Evolutionary conservation across 2,329 filamentous ascomycete species (phyloP), one percentile per base, ranked within the genome.

Genomic region (Fusarium camptoceras): DNA sequence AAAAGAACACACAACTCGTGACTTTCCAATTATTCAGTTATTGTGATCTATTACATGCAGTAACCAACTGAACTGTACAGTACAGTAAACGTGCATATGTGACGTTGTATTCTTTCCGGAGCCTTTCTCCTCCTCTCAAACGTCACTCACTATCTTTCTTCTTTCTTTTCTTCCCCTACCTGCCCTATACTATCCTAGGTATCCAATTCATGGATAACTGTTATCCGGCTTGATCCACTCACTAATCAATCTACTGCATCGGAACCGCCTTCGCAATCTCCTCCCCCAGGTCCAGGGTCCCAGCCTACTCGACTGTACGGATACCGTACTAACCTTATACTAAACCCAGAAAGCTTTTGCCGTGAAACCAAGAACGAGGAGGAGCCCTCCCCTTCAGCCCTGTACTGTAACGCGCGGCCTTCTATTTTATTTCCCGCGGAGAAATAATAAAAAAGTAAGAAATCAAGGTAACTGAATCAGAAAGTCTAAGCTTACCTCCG

Each of bases 401-500:
- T 68, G 65, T 41, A 46, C 65, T 68, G 64, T 34, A 54, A 59
- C 43, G 54, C 37, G 54, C 51, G 48, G 61, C 15, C 47, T 16
- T 28, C 66, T 22, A 37, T n/a, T 37, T 37, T 42, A 37, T 39
- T 22, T 20, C 30, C 25, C 46, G 46, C 55, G 42, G 55, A 48
- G 4, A 20, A 28, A 42, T 22, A 53, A 50, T 8, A 8, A 28
- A 22, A 20, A 8, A 34, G 28, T 44, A 39, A 15, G 11, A 75
- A 73, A 73, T n/a, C 14, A 8, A 31, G 34, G 11, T 8, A 53
- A 39, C 34, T 60, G 50, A 53, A 64, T 79, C 51, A 27, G n/a
- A 42, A 12, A 42, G 34, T n/a, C 25, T 27, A 6, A 47, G 22
- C 18, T 28, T 27, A 7, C 7, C 16, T 24, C 25, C 18, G 34